These are phyloP conservation scores for Talaromyces borbonicus DNA, from an alignment of 495 filamentous ascomycete species.

Conservation along the genomic window DNA sequence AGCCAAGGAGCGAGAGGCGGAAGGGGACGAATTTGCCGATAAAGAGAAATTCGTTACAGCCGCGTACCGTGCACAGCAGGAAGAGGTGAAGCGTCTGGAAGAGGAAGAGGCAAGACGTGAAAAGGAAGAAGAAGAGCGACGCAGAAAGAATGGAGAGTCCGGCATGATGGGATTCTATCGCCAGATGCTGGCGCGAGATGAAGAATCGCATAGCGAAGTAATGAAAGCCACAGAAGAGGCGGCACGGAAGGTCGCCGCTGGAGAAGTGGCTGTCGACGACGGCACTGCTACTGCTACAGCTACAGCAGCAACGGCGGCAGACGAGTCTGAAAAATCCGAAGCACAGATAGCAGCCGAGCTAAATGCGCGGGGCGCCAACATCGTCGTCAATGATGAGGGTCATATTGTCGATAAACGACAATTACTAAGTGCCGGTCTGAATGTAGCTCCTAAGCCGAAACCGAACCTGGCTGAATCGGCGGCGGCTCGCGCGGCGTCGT, in stretches of 20 bases:
- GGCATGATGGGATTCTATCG: slow-evolving; percentile 88
- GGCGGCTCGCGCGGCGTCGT: slow-evolving; percentile 20
- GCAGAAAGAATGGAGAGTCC: slow-evolving; percentile 47
- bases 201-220: slow-evolving; percentile 59
- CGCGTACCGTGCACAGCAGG: slow-evolving; percentile 92
- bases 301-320: slow-evolving; percentile 18
- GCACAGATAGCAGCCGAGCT: slow-evolving; percentile 65
- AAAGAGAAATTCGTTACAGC: slow-evolving; percentile 96
- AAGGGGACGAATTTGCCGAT: slow-evolving; percentile 88
- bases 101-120: slow-evolving; percentile 69
- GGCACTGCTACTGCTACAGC: no score
- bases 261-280: slow-evolving; percentile 18
- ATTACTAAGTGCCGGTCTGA: slow-evolving; percentile 77
- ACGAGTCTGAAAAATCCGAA: slow-evolving; percentile 52
- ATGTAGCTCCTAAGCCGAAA: slow-evolving; percentile 59
- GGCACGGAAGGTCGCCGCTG: slow-evolving; percentile 41
- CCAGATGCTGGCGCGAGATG: slow-evolving; percentile 66
- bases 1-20: slow-evolving; percentile 77
- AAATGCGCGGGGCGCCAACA: slow-evolving; percentile 54
- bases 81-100: slow-evolving; percentile 65
- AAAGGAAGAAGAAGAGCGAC: slow-evolving; percentile 53
- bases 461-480: slow-evolving; percentile 20
- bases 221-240: slow-evolving; percentile 62
- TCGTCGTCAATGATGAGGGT: slow-evolving; percentile 85
- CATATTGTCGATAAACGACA: slow-evolving; percentile 91